Evolutionary conservation across 176 grass and related monocot genomes (phyloP).

Genomic region (Carex scoparia): DNA sequence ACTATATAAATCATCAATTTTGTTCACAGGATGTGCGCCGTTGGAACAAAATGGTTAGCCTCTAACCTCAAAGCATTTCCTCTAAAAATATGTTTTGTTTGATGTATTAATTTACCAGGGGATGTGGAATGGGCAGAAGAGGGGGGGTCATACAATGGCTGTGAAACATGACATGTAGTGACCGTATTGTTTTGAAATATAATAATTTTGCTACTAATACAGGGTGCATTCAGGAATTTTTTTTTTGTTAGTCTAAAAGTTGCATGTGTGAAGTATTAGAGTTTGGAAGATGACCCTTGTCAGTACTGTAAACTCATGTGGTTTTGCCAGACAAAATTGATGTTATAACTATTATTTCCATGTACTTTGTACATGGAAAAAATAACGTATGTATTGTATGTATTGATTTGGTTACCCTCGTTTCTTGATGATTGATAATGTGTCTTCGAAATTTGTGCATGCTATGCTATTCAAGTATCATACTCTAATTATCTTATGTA

Average conservation of each 20-base stretch:
- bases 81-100: neutral
- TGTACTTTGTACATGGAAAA: too few relatives aligned
- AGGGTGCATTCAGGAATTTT: neutral
- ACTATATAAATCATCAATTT: neutral
- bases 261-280: neutral
- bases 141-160: neutral
- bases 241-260: neutral
- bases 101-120: neutral
- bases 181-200: neutral
- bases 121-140: too few relatives aligned
- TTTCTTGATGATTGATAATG: too few relatives aligned
- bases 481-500: too few relatives aligned
- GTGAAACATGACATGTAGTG: neutral
- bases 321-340: neutral
- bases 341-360: too few relatives aligned
- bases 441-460: too few relatives aligned
- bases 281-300: neutral
- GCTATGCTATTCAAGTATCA: too few relatives aligned
- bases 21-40: neutral
- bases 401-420: too few relatives aligned
- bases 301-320: neutral
- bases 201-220: neutral
- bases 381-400: too few relatives aligned
- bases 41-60: neutral
- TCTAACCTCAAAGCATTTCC: neutral